A percentile compares a stretch with the other conserved stretches of the same genome.
Evolutionary conservation across 768 basidiomycete genomes (phyloP).

Genomic region (Calocybe indica): DNA sequence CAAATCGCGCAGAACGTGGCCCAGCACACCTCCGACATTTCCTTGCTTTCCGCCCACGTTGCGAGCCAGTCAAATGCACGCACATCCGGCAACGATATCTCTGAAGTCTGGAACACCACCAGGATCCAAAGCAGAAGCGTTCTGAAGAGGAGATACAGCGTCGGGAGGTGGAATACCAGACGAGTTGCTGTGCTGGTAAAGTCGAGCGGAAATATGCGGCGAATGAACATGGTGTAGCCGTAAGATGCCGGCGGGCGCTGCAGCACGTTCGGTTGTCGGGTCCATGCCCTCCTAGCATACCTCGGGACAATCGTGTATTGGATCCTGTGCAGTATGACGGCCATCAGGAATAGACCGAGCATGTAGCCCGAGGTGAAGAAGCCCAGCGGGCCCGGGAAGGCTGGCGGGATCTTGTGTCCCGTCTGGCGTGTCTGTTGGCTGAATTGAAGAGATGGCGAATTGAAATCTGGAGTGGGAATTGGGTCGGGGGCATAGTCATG

Average conservation of each 20-base stretch:
- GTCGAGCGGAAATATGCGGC: constrained; percentile 28
- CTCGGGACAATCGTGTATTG: constrained; percentile 70
- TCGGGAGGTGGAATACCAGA: constrained; percentile 53
- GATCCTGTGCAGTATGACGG: constrained; percentile 65
- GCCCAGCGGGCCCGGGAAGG: constrained; percentile 57
- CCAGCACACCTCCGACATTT: constrained; percentile 70
- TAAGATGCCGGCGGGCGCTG: no score
- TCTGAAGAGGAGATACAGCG: constrained; percentile 54
- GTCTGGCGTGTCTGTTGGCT: no score
- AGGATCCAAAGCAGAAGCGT: constrained; percentile 53
- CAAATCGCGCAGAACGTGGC: constrained; percentile 66
- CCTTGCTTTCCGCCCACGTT: constrained; percentile 38
- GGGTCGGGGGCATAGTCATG: no score
- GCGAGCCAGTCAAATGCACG: constrained; percentile 23
- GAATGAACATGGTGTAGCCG: no score
- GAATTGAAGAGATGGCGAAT: no score
- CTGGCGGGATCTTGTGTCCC: not conserved
- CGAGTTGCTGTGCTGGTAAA: constrained; percentile 55
- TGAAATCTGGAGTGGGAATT: no score
- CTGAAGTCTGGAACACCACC: constrained; percentile 51
- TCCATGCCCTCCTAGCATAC: no score
- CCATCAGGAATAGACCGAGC: constrained; percentile 60
- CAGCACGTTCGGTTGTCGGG: no score
- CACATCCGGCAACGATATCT: constrained; percentile 19
- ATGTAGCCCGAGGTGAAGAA: constrained; percentile 76